Evolutionary conservation across 2,329 filamentous ascomycete species (phyloP), one percentile per base, ranked within the genome.

Genomic region (Didymella pomorum): DNA sequence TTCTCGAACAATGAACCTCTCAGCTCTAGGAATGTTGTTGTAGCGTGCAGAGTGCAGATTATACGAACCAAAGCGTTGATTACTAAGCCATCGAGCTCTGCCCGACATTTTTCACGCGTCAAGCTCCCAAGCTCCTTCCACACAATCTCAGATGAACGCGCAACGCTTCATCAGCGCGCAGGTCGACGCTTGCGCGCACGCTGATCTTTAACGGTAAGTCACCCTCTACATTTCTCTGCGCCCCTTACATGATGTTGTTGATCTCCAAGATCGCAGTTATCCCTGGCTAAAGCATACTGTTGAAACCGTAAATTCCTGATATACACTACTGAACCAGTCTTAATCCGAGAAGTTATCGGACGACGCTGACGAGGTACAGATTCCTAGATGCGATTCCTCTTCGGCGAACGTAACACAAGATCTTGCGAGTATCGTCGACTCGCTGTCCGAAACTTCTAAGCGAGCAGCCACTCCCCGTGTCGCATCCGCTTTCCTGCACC

Each of bases 301-400:
- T 58, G 56, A 58, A 50, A 58, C 50, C 45, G 41, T 50, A 46
- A 58, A 58, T 44, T n/a, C 26, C 56, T 58, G 56, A 58, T 54
- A 8, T 26, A 23, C 42, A 21, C 26, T 28, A 26, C 33, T 20
- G 21, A 39, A 25, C 14, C n/a, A 14, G 31, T 3, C 20, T 33
- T 16, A 7, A 1, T 12, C 12, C 12, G n/a, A 10, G 11, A 12
- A 5, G 8, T 28, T 2, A 8, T 16, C 21, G 33, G 35, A 6
- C 14, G 11, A 10, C 20, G 14, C 53, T 56, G 47, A 56, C 43
- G 28, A 31, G 3, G 37, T 5, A 9, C 16, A 56, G 53, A 42
- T 23, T 14, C 11, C 29, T 31, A 31, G 29, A 14, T 11, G 29
- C 29, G 14, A 3, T 31, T 16, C 31, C 1, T 14, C 37, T 6